These are phyloP conservation scores for Thalassiosira profunda DNA, from an alignment of 108 stramenopile species.

Conservation along the genomic window DNA sequence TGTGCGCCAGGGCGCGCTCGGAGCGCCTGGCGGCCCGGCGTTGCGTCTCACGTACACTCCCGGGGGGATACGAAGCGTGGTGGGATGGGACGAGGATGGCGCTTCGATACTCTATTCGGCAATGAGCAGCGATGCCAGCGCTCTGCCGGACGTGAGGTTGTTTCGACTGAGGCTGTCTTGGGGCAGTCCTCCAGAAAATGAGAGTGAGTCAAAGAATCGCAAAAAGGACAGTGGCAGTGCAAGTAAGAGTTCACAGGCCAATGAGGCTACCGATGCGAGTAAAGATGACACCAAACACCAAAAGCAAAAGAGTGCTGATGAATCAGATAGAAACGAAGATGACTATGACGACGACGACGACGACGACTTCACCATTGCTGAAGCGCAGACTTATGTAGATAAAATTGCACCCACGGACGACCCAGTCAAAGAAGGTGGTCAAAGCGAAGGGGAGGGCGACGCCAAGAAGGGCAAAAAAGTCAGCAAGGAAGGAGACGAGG, in stretches of 20 bases:
- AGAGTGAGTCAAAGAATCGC: neutral
- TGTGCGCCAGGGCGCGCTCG: neutral
- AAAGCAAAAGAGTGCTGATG: neutral
- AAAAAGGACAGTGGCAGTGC: neutral
- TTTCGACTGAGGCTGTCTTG: slow-evolving; percentile 51
- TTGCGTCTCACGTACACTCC: slow-evolving; percentile 56
- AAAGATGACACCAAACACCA: slow-evolving; percentile 8
- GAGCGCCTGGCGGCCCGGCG: slow-evolving; percentile 28
- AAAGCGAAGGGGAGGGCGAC: neutral
- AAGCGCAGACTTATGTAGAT: too few species aligned
- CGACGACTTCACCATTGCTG: too few species aligned
- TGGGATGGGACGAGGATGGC: slow-evolving; percentile 54
- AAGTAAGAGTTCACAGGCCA: neutral
- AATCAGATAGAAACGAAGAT: neutral
- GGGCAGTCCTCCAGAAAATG: neutral
- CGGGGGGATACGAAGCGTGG: slow-evolving; percentile 37
- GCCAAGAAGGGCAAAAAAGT: neutral
- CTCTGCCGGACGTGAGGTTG: slow-evolving; percentile 60
- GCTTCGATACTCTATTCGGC: slow-evolving; percentile 55
- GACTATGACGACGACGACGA: neutral
- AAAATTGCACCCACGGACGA: too few species aligned
- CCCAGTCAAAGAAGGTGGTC: too few species aligned
- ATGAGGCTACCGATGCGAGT: neutral
- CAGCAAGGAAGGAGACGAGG: neutral
- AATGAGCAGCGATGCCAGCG: slow-evolving; percentile 41